A percentile compares a stretch with the other conserved stretches of the same genome.
Conservation (phyloP, 225 moss, liverwort and hornwort genomes). For the Bryoerythrophyllum caledonicum region DNA sequence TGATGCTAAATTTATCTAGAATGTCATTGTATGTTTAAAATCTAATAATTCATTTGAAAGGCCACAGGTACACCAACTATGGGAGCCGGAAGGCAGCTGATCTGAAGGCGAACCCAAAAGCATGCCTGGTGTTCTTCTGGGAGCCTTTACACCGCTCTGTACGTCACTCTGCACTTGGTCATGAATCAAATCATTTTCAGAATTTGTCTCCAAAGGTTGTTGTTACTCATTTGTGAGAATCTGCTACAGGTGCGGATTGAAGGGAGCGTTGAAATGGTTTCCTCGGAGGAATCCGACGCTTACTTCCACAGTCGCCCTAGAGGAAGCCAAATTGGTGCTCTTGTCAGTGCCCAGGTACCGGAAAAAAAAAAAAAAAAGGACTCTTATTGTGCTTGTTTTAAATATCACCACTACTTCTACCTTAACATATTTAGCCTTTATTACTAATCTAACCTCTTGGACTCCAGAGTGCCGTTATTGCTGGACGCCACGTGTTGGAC, state of each 20-base stretch:
- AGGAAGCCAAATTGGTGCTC: slow-evolving; percentile 95
- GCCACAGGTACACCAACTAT: slow-evolving; percentile 87
- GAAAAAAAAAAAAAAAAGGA: not conserved
- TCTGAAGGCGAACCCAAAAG: slow-evolving; percentile 73
- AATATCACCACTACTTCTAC: too few species aligned
- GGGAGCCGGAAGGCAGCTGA: slow-evolving; percentile 83
- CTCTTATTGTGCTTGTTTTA: not conserved
- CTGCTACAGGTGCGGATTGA: slow-evolving; percentile 79
- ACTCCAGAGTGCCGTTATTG: slow-evolving; percentile 79
- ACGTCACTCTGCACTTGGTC: slow-evolving; percentile 19
- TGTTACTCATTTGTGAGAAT: not conserved
- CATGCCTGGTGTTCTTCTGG: slow-evolving; percentile 90
- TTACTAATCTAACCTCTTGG: not conserved
- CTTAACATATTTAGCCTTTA: too few species aligned
- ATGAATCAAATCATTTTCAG: not conserved
- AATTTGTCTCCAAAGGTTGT: not conserved
- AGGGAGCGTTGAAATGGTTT: slow-evolving; percentile 70
- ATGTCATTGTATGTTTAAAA: too few species aligned
- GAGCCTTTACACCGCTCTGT: slow-evolving; percentile 85
- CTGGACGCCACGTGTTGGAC: slow-evolving; percentile 71
- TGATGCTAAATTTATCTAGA: not conserved
- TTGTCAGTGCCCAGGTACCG: slow-evolving; percentile 86
- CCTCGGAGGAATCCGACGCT: slow-evolving; percentile 70
- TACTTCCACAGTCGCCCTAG: slow-evolving; percentile 91
- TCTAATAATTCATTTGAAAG: not conserved